Conservation (phyloP, 1,284 basidiomycete genomes). For the Malassezia pachydermatis region DNA sequence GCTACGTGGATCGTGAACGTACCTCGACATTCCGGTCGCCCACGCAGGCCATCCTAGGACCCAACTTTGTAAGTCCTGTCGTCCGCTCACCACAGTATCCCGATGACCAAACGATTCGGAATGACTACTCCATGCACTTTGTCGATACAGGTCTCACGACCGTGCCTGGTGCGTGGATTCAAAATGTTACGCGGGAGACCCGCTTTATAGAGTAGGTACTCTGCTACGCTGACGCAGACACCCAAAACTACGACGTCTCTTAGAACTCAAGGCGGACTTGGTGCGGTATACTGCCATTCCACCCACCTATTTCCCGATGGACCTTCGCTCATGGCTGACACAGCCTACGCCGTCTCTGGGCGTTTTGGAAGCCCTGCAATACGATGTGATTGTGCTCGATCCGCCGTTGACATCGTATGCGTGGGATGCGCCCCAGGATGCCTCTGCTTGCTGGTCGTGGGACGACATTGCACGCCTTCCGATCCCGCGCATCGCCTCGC, state of each 20-base stretch:
- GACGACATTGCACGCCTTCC: conserved; percentile 69
- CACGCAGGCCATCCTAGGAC: neutral
- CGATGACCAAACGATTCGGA: conserved; percentile 85
- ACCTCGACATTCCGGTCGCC: too few relatives aligned
- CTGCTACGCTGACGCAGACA: conserved; percentile 57
- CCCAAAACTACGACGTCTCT: conserved; percentile 33
- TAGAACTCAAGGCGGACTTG: conserved; percentile 32
- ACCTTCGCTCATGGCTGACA: conserved; percentile 23
- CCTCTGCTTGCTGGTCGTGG: conserved; percentile 59
- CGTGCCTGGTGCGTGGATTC: conserved; percentile 38
- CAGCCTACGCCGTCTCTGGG: conserved; percentile 23
- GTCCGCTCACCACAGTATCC: conserved; percentile 49
- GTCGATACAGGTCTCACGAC: conserved; percentile 54
- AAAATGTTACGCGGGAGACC: conserved; percentile 52
- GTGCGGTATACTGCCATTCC: conserved; percentile 27
- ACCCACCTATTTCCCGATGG: conserved; percentile 31
- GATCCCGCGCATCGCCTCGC: conserved; percentile 71
- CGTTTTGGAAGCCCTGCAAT: conserved; percentile 56
- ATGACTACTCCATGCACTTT: conserved; percentile 84
- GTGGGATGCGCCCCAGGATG: conserved; percentile 23
- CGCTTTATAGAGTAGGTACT: conserved; percentile 79
- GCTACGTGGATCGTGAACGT: neutral
- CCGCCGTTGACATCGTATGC: conserved; percentile 59
- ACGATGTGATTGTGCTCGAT: conserved; percentile 86
- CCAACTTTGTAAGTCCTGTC: neutral